Base-by-base conservation (phyloP, 2,329 filamentous ascomycete genomes). In the Beauveria bassiana region DNA sequence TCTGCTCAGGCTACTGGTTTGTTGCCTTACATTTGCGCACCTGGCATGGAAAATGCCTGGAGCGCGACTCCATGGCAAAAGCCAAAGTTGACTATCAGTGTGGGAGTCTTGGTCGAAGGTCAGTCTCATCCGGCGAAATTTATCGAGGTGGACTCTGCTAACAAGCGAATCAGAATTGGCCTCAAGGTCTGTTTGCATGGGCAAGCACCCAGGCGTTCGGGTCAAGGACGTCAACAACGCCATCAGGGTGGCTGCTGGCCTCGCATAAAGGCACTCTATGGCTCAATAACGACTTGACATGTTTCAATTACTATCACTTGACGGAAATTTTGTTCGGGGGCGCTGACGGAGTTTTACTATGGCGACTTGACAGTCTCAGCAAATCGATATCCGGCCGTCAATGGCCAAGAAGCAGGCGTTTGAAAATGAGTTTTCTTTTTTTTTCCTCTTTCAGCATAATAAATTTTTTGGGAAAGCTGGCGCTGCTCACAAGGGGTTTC, bases 181-280 rank as follows among this genome's bases (percentile, higher is more conserved):
- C 0, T 61, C 62, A 2, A 69, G 62, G 16, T 71, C 74, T 18
- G 70, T 78, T 7, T 78, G 76, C 46, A 64, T 78, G 8, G 76
- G 76, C 9, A 68, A 74, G 5, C 70, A 70, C 2, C 76, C 76
- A 0, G 76, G 74, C 0, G 62, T 78, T 10, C 71, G 76, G 7
- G 73, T 73, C 1, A 73, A 69, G 45, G 75, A 78, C 49, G 65
- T 78, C 1, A 66, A 75, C 54, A 65, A 55, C 18, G 72, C 74
- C 9, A 66, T 75, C 46, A 70, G 69, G 64, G 38, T 69, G 42
- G 68, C 71, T 2, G 65, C 68, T 0, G 69, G 70, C 5, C 28
- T 59, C 3, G 31, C 10, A 34, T 54, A 10, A 55, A 10, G 12
- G 1, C 28, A n/a, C 18, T 3, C 18, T 10, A 28, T 31, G 22